Conservation (phyloP, 2,329 filamentous ascomycete species). For the Rutstroemia sp. region DNA sequence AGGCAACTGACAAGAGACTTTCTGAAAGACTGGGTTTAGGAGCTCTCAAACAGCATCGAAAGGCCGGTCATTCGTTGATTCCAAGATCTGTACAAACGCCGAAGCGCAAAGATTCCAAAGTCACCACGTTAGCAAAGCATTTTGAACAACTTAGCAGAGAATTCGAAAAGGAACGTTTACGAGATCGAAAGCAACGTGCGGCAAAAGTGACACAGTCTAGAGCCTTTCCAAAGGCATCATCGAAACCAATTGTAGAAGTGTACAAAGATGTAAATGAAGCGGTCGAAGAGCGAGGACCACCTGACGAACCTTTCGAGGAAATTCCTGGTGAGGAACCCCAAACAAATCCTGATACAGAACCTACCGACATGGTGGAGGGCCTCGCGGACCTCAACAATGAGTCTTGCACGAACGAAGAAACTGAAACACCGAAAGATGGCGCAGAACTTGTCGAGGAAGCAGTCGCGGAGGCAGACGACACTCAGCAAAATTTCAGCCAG, state of each 20-base stretch:
- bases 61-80: conserved; percentile 66
- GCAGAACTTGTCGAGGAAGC: conserved; percentile 24
- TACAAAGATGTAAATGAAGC: conserved; percentile 92
- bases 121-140: conserved; percentile 87
- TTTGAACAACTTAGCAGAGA: conserved; percentile 96
- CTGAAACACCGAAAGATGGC: conserved; percentile 26
- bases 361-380: conserved; percentile 26
- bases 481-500: conserved; percentile 42
- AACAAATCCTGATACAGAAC: conserved; percentile 24
- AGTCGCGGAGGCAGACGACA: conserved; percentile 36
- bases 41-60: conserved; percentile 53
- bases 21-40: conserved; percentile 63
- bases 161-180: conserved; percentile 79
- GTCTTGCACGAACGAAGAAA: conserved; percentile 8
- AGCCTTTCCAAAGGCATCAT: conserved; percentile 81
- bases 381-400: conserved; percentile 24
- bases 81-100: conserved; percentile 67
- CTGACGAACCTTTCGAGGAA: conserved; percentile 41
- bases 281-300: conserved; percentile 69
- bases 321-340: conserved; percentile 33
- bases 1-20: conserved; percentile 58
- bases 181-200: conserved; percentile 74
- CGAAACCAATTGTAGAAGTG: conserved; percentile 93
- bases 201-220: conserved; percentile 68
- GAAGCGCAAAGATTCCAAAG: conserved; percentile 66